Evolutionary conservation across 2,329 filamentous ascomycete species (phyloP).

Genomic region (Sclerotinia borealis): DNA sequence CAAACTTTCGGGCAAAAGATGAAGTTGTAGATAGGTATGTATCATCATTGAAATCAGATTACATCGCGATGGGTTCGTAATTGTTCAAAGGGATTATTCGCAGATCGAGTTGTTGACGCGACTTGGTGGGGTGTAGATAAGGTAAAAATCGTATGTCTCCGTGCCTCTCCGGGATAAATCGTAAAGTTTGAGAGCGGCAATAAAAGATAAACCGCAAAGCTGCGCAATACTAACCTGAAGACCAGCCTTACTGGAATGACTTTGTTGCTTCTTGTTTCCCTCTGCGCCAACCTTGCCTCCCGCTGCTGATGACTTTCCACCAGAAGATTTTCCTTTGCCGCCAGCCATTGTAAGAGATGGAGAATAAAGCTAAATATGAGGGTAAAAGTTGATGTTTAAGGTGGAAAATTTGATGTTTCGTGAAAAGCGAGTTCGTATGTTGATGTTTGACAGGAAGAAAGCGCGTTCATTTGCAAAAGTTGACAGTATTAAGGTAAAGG

Average conservation of each 20-base stretch:
- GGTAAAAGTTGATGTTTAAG: slow-evolving; percentile 18
- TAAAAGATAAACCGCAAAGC: not conserved
- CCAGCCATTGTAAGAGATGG: slow-evolving; percentile 29
- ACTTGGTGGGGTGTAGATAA: slow-evolving; percentile 27
- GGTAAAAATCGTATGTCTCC: slow-evolving; percentile 14
- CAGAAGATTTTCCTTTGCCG: slow-evolving; percentile 34
- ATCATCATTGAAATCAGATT: not conserved
- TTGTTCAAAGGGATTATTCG: slow-evolving; percentile 6
- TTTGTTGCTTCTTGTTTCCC: slow-evolving; percentile 34
- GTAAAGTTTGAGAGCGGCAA: not conserved
- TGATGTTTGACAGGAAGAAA: slow-evolving; percentile 13
- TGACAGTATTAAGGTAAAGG: slow-evolving; percentile 7
- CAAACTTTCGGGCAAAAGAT: not conserved
- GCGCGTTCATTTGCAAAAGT: slow-evolving; percentile 8
- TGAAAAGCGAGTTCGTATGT: slow-evolving; percentile 7
- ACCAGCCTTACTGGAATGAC: slow-evolving; percentile 34
- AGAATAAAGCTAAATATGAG: not conserved
- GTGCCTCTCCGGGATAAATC: not conserved
- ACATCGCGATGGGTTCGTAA: not conserved
- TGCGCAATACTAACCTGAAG: slow-evolving; percentile 32
- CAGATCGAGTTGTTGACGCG: slow-evolving; percentile 24
- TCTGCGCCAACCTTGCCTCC: slow-evolving; percentile 34
- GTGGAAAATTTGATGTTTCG: slow-evolving; percentile 1
- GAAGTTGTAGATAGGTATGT: not conserved
- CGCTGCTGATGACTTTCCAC: slow-evolving; percentile 35